Evolutionary conservation across 331 rosid species (phyloP), one percentile per base, ranked within the genome.

Genomic region (Malus hybrid): DNA sequence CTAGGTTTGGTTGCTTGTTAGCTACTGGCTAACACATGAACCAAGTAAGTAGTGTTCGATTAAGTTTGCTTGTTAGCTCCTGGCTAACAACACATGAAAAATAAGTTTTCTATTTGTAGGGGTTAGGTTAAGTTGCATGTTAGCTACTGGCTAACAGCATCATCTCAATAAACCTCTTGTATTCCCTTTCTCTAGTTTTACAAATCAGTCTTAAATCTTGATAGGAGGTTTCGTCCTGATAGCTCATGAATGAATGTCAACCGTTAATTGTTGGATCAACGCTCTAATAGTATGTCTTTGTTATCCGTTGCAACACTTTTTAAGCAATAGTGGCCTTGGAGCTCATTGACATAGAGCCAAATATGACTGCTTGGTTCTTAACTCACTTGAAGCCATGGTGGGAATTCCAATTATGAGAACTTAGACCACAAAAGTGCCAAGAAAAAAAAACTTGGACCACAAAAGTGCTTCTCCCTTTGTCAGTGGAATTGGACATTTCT

Each of bases 1-100:
- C 19, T 14, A 48, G 55, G 55, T 48, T 48, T 64, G 71, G 85
- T 80, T 71, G 63, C 70, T 66, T 73, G 89, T 87, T 86, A 83
- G 90, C 82, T 72, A 5, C 86, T 80, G 62, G 90, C 89, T 86
- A 80, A 82, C 91, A 81, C 56, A 50, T 50, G 50, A 22, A 36
- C 54, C 66, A 33, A 28, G 12, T 3, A 48, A 48, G 7, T n/a
- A 19, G 56, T 57, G 34, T 57, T 15, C 6, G 4, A 16, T 72
- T 14, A 59, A 39, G 27, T 24, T 59, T 57, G 15, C 22, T 71
- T 71, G 66, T 71, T 55, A 71, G 75, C 75, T 34, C 14, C 55
- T 72, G 22, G 75, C 75, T 71, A 55, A 55, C 65, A n/a, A n/a
- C 65, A 6, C 24, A 33, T 4, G 50, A 71, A 54, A 70, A 54